Base-by-base conservation (phyloP, 768 basidiomycete genomes). In the Leccinum fibrillosum region DNA sequence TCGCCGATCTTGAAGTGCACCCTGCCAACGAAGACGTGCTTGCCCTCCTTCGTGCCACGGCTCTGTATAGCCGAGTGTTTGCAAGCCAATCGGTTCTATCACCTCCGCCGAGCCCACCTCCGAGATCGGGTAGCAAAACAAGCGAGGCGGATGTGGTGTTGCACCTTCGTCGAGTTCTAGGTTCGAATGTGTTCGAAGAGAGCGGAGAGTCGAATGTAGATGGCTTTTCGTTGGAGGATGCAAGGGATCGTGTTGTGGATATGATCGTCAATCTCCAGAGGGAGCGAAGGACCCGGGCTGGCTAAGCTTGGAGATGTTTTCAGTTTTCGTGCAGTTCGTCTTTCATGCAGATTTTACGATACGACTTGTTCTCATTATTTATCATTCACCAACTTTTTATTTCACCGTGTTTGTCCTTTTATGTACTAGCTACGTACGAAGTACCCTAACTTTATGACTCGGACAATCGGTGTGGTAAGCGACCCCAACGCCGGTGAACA, bases 181-280 rank as follows among this genome's bases (percentile, higher is more conserved):
- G 86, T 23, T 77, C 75, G 37, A 71, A 68, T 23, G 81, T 79
- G 53, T 84, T 85, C 64, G 76, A 75, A 30, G 64, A 68, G 42
- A 62, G 68, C 30, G 53, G 55, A 37, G 68, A 63, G 21, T 56
- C 58, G 23, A 61, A 53, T 17, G 32, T 44, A 39, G 60, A 61
- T 51, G 65, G 61, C 70, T 55, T 81, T 77, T 69, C 70, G 26
- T 69, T 91, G 54, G 90, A 92, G 69, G 89, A 91, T 59, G 89
- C 89, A 49, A 78, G 86, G 56, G 90, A 92, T 70, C 74, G 79
- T n/a, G 85, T 85, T 35, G 88, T 90, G 49, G 90, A 92, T 74
- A 76, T 86, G 77, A 77, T 91, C 49, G 78, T 81, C 4, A 75
- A 74, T 54, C 61, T 68, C 28, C 75, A 67, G 65, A 65, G 51